Percentiles rank a stretch among this genome's conserved stretches.
Evolutionary conservation across 2,329 filamentous ascomycete genomes (phyloP).

Genomic region (Furcasterigmium sp.): DNA sequence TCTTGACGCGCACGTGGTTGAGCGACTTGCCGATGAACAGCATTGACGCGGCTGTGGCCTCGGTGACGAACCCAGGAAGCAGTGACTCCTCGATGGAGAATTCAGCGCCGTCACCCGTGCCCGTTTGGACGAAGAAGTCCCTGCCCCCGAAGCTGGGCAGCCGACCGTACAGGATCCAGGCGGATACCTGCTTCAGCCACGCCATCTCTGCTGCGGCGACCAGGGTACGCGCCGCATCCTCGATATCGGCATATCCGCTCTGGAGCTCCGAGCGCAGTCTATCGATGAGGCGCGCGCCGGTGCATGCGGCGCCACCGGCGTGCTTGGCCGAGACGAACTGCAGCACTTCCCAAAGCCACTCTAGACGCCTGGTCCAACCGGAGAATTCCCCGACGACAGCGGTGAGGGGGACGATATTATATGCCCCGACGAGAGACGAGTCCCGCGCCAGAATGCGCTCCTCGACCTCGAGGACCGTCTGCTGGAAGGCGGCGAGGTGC

Average conservation of each 20-base stretch:
- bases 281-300: constrained; percentile 72
- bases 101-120: constrained; percentile 32
- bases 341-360: constrained; percentile 76
- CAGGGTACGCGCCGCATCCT: constrained; percentile 67
- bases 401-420: constrained; percentile 88
- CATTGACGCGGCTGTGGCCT: constrained; percentile 72
- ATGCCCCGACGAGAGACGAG: constrained; percentile 77
- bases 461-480: constrained; percentile 81
- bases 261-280: constrained; percentile 69
- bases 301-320: constrained; percentile 36
- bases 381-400: constrained; percentile 78
- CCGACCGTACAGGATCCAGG: constrained; percentile 86
- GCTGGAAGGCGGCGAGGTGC: constrained; percentile 77
- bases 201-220: constrained; percentile 77
- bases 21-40: constrained; percentile 87
- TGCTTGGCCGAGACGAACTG: constrained; percentile 56
- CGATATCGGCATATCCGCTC: constrained; percentile 85
- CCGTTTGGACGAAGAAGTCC: constrained; percentile 79
- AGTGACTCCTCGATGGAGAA: constrained; percentile 56
- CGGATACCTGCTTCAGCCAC: constrained; percentile 86
- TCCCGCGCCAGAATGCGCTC: constrained; percentile 70
- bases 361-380: constrained; percentile 78
- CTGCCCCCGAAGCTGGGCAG: constrained; percentile 69
- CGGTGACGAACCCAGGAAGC: constrained; percentile 74
- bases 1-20: constrained; percentile 68